Evolutionary conservation across 148 eudicot genomes (phyloP).

Genomic region (Oxyria digyna): DNA sequence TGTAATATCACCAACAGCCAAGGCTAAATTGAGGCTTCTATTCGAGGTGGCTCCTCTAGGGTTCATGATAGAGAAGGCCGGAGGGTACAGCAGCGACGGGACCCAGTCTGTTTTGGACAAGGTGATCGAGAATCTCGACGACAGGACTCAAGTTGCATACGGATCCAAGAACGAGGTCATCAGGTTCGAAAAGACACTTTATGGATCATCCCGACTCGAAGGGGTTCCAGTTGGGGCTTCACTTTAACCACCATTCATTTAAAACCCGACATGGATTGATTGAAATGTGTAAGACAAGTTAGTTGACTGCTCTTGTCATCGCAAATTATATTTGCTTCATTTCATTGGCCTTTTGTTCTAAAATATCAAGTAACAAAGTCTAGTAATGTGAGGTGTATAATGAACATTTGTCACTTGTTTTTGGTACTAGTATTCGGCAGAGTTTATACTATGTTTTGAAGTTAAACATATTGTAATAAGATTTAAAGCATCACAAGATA

Average conservation of each 20-base stretch:
- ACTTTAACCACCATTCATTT: constrained; percentile 26
- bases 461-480: too few relatives aligned
- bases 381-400: too few relatives aligned
- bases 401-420: too few relatives aligned
- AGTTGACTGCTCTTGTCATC: background rate
- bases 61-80: constrained; percentile 83
- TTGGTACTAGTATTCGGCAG: too few relatives aligned
- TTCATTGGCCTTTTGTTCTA: background rate
- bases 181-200: constrained; percentile 80
- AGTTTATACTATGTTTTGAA: too few relatives aligned
- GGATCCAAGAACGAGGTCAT: constrained; percentile 94
- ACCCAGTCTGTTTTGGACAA: constrained; percentile 76
- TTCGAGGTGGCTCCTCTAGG: constrained; percentile 98
- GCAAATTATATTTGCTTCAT: constrained; percentile 1
- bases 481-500: too few relatives aligned
- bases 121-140: constrained; percentile 60
- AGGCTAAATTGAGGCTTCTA: constrained; percentile 85
- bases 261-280: background rate
- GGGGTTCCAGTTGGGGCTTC: constrained; percentile 78
- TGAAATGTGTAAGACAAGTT: background rate
- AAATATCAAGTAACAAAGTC: too few relatives aligned
- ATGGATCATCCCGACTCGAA: constrained; percentile 88
- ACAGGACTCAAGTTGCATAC: constrained; percentile 94
- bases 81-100: constrained; percentile 90
- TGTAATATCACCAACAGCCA: constrained; percentile 75